Percentiles rank a stretch among this genome's conserved stretches.
Conservation (phyloP, 2,329 filamentous ascomycete genomes). For the Calonectria pauciramosa region DNA sequence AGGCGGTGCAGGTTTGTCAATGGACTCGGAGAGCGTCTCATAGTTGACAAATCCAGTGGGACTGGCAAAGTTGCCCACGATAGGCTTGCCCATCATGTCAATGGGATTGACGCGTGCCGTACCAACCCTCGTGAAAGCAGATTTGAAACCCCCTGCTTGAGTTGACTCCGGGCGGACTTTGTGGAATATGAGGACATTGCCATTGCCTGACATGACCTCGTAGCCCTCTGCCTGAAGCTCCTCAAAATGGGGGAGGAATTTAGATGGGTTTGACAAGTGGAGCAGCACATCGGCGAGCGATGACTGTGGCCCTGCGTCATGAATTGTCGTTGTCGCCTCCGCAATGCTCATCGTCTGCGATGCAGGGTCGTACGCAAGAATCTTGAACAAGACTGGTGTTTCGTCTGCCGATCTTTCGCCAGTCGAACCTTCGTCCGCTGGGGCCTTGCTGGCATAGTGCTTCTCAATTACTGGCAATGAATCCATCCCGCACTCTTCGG, state of each 20-base stretch:
- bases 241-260: slow-evolving; percentile 75
- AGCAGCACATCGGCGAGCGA: slow-evolving; percentile 73
- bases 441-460: slow-evolving; percentile 38
- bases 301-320: slow-evolving; percentile 62
- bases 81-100: slow-evolving; percentile 63
- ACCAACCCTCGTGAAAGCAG: not conserved
- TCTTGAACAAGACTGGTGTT: slow-evolving; percentile 64
- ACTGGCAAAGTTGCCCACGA: slow-evolving; percentile 71
- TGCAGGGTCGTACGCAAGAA: slow-evolving; percentile 74
- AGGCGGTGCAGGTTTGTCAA: slow-evolving; percentile 51
- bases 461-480: slow-evolving; percentile 54
- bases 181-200: slow-evolving; percentile 76
- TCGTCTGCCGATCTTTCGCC: not conserved
- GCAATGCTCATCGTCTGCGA: slow-evolving; percentile 70
- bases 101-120: slow-evolving; percentile 67
- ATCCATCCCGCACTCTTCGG: slow-evolving; percentile 55
- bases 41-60: slow-evolving; percentile 77
- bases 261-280: slow-evolving; percentile 71
- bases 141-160: slow-evolving; percentile 7
- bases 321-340: slow-evolving; percentile 70
- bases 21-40: slow-evolving; percentile 54
- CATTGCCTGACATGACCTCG: slow-evolving; percentile 74
- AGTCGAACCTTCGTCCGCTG: slow-evolving; percentile 23
- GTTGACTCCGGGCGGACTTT: slow-evolving; percentile 60
- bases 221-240: slow-evolving; percentile 73